Percentiles rank a stretch among this genome's conserved stretches.
Evolutionary conservation across 441 rosid genomes (phyloP).

Genomic region (Viola pubescens): DNA sequence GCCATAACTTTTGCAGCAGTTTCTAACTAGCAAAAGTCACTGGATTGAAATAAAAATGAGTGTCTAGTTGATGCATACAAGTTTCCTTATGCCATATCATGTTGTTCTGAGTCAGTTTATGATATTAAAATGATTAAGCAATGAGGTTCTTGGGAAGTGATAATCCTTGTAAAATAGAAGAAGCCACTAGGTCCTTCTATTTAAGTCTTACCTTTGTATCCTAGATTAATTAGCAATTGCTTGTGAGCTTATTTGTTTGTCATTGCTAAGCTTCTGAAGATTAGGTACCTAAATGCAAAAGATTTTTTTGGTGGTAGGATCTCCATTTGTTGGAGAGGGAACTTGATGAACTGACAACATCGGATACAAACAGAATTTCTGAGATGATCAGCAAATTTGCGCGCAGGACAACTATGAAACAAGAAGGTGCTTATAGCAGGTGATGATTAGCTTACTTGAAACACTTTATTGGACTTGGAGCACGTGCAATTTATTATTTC

Average conservation of each 20-base stretch:
- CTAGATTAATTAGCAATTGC: background rate
- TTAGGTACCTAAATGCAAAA: background rate
- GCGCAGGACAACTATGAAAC: background rate
- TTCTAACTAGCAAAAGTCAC: too few relatives aligned
- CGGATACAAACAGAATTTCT: slow-evolving; percentile 9
- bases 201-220: too few relatives aligned
- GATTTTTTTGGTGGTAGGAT: slow-evolving; percentile 12
- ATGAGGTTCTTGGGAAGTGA: too few relatives aligned
- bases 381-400: slow-evolving; percentile 15
- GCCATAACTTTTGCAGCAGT: too few relatives aligned
- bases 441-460: background rate
- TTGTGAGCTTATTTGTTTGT: background rate
- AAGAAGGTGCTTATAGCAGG: slow-evolving; percentile 17
- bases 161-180: too few relatives aligned
- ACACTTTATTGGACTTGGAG: background rate
- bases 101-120: too few relatives aligned
- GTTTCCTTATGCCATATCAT: too few relatives aligned
- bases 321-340: slow-evolving; percentile 19
- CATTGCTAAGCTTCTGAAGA: background rate
- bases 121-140: too few relatives aligned
- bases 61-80: too few relatives aligned
- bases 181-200: too few relatives aligned
- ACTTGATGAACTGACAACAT: slow-evolving; percentile 3
- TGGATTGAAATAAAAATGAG: too few relatives aligned
- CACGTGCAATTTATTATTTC: too few relatives aligned